Conservation (phyloP, 805 yeast genomes). For the Kodamaea sagamina region DNA sequence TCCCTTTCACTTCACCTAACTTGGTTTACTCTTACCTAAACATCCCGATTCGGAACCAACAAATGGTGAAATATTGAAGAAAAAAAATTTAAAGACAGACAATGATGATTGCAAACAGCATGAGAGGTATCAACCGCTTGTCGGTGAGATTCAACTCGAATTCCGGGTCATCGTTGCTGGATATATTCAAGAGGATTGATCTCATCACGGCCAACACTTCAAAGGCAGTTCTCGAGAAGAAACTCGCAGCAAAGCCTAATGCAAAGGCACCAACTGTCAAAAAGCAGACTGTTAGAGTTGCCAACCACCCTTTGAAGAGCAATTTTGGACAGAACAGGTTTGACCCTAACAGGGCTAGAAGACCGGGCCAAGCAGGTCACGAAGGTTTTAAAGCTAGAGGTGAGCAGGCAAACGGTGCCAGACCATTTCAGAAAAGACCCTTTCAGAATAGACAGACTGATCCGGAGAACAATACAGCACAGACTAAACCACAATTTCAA, state of each 20-base stretch:
- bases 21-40: too few species aligned
- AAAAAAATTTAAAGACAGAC: constrained; percentile 5
- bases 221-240: constrained; percentile 1
- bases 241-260: neutral
- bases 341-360: constrained; percentile 1
- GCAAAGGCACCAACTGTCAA: constrained; percentile 1
- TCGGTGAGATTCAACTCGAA: constrained; percentile 14
- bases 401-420: too few species aligned
- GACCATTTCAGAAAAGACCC: too few species aligned
- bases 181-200: constrained; percentile 40
- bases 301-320: constrained; percentile 17
- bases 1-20: neutral
- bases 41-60: constrained; percentile 1
- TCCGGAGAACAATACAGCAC: too few species aligned
- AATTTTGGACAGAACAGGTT: constrained; percentile 7
- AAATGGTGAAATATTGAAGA: neutral
- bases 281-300: constrained; percentile 11
- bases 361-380: neutral
- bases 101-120: constrained; percentile 6
- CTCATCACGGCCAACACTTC: constrained; percentile 23
- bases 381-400: too few species aligned
- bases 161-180: constrained; percentile 30
- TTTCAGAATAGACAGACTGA: too few species aligned
- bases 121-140: neutral
- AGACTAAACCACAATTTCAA: neutral